Evolutionary conservation across 148 eudicot species (phyloP), one percentile per base, ranked within the genome.

Genomic region (Fagopyrum homotropicum): DNA sequence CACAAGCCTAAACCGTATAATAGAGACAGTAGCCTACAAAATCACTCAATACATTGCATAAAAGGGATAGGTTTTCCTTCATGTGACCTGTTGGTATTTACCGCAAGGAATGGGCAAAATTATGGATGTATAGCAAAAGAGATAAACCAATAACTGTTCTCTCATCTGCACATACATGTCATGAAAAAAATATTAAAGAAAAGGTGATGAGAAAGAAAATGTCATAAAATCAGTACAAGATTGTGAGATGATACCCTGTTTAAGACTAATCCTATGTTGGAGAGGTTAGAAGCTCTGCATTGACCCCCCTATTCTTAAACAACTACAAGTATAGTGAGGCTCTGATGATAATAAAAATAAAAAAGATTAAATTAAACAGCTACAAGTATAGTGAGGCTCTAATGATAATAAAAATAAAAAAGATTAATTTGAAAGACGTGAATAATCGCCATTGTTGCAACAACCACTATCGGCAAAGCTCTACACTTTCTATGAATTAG

Each of bases 121-220:
- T 69, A 95, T 84, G 75, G 81, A 82, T 51, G 90, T 77, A 72
- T 90, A 70, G 83, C 71, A 81, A 59, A 95, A 83, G 74, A 95
- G 83, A 86, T 90, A 83, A 72, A 73, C 48, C 93, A 95, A 89
- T 68, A 89, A 52, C 83, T 76, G 84, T 79, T 95, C 97, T 72
- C 97, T 97, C 76, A 89, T 81, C 99, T 95, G 91, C 74, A 74
- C 29, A 66, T 40, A 54, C 17, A 30, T 30, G 52, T 45, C 52
- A 72, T n/a, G 17, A 40, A n/a, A 72, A 46, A 45, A 45, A 0
- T 6, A 71, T n/a, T 45, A 30, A 71, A 43, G 16, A 2, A 5
- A 69, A 17, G 6, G 4, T 2, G 22, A 43, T 69, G 26, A 69
- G 50, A 44, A 69, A 56, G 44, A 72, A n/a, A 14, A 16, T 63